phyloP scores from a whole-genome alignment of 805 yeast species.

The Candida bentonensis region DNA sequence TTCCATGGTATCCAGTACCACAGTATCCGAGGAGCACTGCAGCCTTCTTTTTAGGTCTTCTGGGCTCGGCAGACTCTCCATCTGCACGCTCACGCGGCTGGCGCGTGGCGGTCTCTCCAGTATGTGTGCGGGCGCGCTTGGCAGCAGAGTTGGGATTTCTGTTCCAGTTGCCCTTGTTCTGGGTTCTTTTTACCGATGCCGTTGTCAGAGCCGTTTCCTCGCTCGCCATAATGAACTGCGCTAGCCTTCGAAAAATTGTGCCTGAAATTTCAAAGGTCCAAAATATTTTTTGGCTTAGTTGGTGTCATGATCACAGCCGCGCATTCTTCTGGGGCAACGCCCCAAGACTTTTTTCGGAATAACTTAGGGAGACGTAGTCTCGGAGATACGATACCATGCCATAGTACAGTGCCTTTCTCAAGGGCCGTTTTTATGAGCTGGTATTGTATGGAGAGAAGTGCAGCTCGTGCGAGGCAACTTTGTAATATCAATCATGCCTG shows the following conservation, averaged over 20 bases:
- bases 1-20: constrained; percentile 93
- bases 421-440: no score
- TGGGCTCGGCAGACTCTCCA: constrained; percentile 14
- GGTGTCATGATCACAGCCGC: no score
- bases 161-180: neutral
- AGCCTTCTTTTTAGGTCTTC: constrained; percentile 62
- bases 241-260: constrained; percentile 3
- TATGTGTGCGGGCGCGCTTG: neutral
- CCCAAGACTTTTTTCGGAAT: no score
- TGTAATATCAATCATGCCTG: no score
- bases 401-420: no score
- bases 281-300: neutral
- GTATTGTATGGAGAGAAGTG: no score
- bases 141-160: neutral
- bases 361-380: no score
- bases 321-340: no score
- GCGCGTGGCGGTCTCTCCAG: constrained; percentile 5
- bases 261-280: no score
- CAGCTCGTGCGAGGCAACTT: no score
- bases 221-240: neutral
- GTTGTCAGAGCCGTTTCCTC: neutral
- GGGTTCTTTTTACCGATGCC: neutral
- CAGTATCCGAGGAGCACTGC: constrained; percentile 89
- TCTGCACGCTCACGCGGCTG: constrained; percentile 15
- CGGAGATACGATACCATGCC: no score